Conservation (phyloP, 331 rosid species). For the Quercus tomentella region DNA sequence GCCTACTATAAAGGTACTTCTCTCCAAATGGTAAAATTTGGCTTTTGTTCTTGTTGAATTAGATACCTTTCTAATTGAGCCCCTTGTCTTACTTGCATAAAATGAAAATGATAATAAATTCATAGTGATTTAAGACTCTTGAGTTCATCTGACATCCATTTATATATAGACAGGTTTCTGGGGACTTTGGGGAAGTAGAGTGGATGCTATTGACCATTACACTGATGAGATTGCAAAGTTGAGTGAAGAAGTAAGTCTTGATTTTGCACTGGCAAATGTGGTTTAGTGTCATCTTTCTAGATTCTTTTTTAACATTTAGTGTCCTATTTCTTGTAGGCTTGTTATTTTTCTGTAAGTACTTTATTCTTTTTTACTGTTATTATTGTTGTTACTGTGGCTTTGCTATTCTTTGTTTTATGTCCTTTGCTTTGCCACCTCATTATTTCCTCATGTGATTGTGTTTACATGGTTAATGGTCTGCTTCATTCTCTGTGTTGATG, state of each 20-base stretch:
- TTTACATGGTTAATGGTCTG: background rate
- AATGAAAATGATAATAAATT: background rate
- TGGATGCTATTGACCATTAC: constrained; percentile 74
- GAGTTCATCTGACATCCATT: constrained; percentile 31
- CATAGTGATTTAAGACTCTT: constrained; percentile 7
- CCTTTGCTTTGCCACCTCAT: background rate
- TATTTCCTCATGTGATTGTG: background rate
- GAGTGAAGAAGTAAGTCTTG: constrained; percentile 52
- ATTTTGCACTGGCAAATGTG: background rate
- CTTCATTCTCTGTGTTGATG: background rate
- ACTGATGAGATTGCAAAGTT: constrained; percentile 34
- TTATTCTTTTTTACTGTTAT: background rate
- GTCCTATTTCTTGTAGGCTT: background rate
- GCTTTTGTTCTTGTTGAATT: background rate
- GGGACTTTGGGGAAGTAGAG: constrained; percentile 61
- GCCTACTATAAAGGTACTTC: constrained; percentile 78
- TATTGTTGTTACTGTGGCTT: background rate
- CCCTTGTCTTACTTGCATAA: background rate
- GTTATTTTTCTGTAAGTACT: background rate
- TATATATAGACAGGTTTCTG: constrained; percentile 74
- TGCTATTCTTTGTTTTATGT: background rate
- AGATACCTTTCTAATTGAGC: background rate
- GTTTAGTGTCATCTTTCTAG: background rate
- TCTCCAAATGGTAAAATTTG: constrained; percentile 18
- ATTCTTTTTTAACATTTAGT: background rate